Evolutionary conservation across 768 basidiomycete species (phyloP), one percentile per base, ranked within the genome.

Genomic region (Pilatotrama ljubarskyi): DNA sequence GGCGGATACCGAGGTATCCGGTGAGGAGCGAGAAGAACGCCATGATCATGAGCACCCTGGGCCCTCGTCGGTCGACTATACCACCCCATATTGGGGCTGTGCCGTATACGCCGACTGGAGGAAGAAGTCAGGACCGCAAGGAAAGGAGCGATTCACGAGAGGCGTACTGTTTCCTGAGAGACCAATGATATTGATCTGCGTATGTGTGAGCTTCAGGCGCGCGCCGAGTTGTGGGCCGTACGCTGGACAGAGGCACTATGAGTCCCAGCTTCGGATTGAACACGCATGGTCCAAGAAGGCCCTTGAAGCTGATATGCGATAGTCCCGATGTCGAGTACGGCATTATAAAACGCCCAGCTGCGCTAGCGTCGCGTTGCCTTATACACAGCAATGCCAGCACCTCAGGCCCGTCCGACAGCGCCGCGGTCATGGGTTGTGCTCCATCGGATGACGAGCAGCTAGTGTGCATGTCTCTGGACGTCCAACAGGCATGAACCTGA

Each of bases 171-270:
- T 92, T n/a, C 85, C 89, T 1, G 86, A 88, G n/a, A 90, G 76
- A 15, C 84, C 93, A 17, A 95, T 82, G 36, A 94, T 71, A 65
- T 96, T 95, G 36, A 93, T 77, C 58, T 90, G 84, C 0, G 93
- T 95, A 55, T 95, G 90, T 3, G 83, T 82, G 51, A 95, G 82
- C 46, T 80, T 77, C 17, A 96, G 81, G 40, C 85, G 82, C n/a
- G 85, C 75, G 1, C 90, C 91, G 5, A 96, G 81, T 70, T 96
- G 93, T 0, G 94, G 93, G 1, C 90, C 85, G 70, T 95, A 97
- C 18, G 92, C 93, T 87, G 61, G 1, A 59, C n/a, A 18, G 18
- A 42, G 11, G 20, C 4, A 41, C 51, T n/a, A 40, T 35, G 14
- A 3, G 5, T 29, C 26, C 7, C 17, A 11, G 18, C 22, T 38